Evolutionary conservation across 768 basidiomycete genomes (phyloP).

Genomic region (Amanita rimosa): DNA sequence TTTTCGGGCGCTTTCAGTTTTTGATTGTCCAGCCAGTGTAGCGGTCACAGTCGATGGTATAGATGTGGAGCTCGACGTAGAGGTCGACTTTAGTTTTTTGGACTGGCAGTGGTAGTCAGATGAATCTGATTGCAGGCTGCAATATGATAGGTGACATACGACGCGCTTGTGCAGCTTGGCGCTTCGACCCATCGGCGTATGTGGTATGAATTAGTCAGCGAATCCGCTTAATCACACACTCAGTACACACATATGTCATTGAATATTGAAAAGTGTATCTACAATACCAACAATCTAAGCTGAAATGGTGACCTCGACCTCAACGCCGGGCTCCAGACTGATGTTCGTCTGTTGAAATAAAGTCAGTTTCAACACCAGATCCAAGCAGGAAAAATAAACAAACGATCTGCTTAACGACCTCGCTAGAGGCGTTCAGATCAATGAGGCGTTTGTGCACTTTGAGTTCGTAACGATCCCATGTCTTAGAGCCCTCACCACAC

Average conservation of each 20-base stretch:
- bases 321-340: slow-evolving; percentile 97
- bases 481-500: slow-evolving; percentile 99
- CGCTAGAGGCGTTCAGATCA: slow-evolving; percentile 96
- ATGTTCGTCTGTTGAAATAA: slow-evolving; percentile 70
- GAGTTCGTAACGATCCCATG: slow-evolving; percentile 99
- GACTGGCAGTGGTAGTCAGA: slow-evolving; percentile 11
- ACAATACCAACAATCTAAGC: slow-evolving; percentile 25
- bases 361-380: not conserved
- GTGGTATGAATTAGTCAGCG: too few relatives aligned
- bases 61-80: slow-evolving; percentile 11
- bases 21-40: slow-evolving; percentile 18
- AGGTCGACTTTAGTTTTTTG: slow-evolving; percentile 26
- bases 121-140: not conserved
- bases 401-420: slow-evolving; percentile 99
- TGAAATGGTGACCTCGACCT: slow-evolving; percentile 97
- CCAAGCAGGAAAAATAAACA: slow-evolving; percentile 18
- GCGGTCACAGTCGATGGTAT: slow-evolving; percentile 10
- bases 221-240: not conserved
- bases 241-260: not conserved
- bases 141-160: slow-evolving; percentile 20
- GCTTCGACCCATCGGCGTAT: slow-evolving; percentile 49
- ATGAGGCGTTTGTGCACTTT: slow-evolving; percentile 99
- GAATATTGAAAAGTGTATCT: slow-evolving; percentile 59
- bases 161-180: slow-evolving; percentile 56
- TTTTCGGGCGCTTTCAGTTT: slow-evolving; percentile 36